Base-by-base conservation (phyloP, 306 rosid species). In the Begonia loranthoides region DNA sequence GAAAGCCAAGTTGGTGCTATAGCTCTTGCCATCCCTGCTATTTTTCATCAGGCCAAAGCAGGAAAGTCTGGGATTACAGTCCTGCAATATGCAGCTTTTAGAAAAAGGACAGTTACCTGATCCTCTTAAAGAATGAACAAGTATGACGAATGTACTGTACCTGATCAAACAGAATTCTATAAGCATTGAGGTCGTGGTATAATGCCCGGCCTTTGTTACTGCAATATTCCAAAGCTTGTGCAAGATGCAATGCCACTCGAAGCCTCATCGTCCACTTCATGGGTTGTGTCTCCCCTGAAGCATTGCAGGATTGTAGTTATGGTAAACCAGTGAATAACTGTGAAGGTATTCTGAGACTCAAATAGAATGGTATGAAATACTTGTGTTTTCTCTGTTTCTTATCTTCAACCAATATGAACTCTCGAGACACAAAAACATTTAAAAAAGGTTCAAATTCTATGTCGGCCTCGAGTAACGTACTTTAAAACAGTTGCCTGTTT, bases 211-310 rank as follows among this genome's bases (percentile, higher is more conserved):
- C 99, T 57, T 46, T 83, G 62, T 63, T 78, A 67, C 82, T 80
- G 82, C 99, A 86, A 68, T 83, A 86, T 45, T 86, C 99, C 72
- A 86, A 71, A 43, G 96, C 99, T 73, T 92, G 96, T 22, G 99
- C 96, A 39, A 92, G 72, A 81, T 79, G 76, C 70, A 92, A 65
- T 49, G 99, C 99, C 71, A 92, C 99, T 58, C 99, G 87, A 71
- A 86, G 76, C 84, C 99, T 83, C 99, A 92, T 92, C 24, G 94
- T 82, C 99, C 99, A 92, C 76, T 92, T 86, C 99, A 92, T 83
- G 4, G 96, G 99, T 66, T 92, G 94, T 6, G 71, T 24, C 57
- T 92, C 99, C 99, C 99, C 99, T 92, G 17, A 24, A 73, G 9
- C 59, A 9, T 13, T 17, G 52, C 59, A 61, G 53, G 70, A 67